These are phyloP conservation scores for Apiospora sp. DNA, from an alignment of 2,329 filamentous ascomycete genomes.

Conservation along the genomic window DNA sequence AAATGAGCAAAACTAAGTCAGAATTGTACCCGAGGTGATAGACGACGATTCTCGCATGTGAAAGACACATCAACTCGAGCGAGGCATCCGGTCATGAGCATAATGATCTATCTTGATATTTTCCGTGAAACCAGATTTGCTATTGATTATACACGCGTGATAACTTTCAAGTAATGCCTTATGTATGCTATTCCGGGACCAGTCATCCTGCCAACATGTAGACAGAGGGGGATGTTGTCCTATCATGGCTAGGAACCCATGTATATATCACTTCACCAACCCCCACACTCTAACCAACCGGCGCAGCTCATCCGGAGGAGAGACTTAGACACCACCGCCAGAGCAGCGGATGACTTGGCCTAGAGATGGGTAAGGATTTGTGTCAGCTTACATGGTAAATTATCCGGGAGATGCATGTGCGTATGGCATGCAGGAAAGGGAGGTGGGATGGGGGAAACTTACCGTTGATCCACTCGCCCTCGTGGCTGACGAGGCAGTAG, in stretches of 20 bases:
- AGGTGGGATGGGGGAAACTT: conserved; percentile 36
- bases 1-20: background rate
- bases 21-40: background rate
- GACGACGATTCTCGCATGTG: background rate
- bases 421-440: conserved; percentile 23
- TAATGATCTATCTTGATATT: background rate
- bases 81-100: background rate
- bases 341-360: conserved; percentile 46
- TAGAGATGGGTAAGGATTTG: conserved; percentile 22
- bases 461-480: conserved; percentile 73
- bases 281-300: background rate
- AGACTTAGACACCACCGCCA: conserved; percentile 41
- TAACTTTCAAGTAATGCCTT: background rate
- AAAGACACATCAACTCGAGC: background rate
- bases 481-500: conserved; percentile 61
- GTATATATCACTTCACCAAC: background rate
- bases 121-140: background rate
- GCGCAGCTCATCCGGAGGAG: background rate
- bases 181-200: background rate
- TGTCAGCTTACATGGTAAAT: background rate
- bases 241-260: background rate
- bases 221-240: background rate
- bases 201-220: background rate
- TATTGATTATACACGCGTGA: background rate
- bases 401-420: background rate